A percentile compares a stretch with the other conserved stretches of the same genome.
phyloP scores from a whole-genome alignment of 2,329 filamentous ascomycete genomes.

The Zymoseptoria passerinii region DNA sequence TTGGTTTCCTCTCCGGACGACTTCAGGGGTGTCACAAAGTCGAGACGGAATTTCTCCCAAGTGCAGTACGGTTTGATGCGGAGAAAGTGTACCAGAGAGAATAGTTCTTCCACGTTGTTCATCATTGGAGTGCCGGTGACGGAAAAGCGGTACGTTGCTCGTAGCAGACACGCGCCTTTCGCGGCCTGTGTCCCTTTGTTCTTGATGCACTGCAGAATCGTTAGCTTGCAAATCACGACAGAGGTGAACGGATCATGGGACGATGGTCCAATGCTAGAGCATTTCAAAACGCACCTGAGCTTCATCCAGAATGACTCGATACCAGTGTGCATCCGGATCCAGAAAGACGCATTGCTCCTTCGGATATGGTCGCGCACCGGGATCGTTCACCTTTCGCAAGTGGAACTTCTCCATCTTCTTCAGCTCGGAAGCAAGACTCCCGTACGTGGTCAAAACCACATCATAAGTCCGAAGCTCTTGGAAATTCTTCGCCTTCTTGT shows the following conservation, averaged over 20 bases:
- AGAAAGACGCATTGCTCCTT: slow-evolving; percentile 28
- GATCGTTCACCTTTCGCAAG: slow-evolving; percentile 42
- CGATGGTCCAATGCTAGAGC: not conserved
- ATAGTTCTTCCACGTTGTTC: slow-evolving; percentile 73
- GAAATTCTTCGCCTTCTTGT: slow-evolving; percentile 50
- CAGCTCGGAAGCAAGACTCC: slow-evolving; percentile 58
- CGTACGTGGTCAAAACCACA: slow-evolving; percentile 72
- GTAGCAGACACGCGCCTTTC: slow-evolving; percentile 50
- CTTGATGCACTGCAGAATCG: slow-evolving; percentile 59
- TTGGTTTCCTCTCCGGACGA: slow-evolving; percentile 23
- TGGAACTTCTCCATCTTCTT: slow-evolving; percentile 51
- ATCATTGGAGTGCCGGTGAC: slow-evolving; percentile 83
- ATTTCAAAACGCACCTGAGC: slow-evolving; percentile 32
- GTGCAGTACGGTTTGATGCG: slow-evolving; percentile 66
- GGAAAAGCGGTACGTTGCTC: slow-evolving; percentile 59
- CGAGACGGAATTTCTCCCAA: slow-evolving; percentile 52
- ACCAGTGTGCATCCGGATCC: slow-evolving; percentile 54
- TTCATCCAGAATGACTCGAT: slow-evolving; percentile 66
- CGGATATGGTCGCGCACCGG: slow-evolving; percentile 28
- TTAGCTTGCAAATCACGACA: not conserved
- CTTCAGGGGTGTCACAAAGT: slow-evolving; percentile 49
- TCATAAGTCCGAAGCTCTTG: slow-evolving; percentile 57
- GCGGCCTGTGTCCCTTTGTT: slow-evolving; percentile 58
- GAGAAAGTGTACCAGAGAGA: slow-evolving; percentile 68
- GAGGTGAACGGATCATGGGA: not conserved